phyloP scores from a whole-genome alignment of 2,329 filamentous ascomycete genomes.

The Diaporthe ampelina region DNA sequence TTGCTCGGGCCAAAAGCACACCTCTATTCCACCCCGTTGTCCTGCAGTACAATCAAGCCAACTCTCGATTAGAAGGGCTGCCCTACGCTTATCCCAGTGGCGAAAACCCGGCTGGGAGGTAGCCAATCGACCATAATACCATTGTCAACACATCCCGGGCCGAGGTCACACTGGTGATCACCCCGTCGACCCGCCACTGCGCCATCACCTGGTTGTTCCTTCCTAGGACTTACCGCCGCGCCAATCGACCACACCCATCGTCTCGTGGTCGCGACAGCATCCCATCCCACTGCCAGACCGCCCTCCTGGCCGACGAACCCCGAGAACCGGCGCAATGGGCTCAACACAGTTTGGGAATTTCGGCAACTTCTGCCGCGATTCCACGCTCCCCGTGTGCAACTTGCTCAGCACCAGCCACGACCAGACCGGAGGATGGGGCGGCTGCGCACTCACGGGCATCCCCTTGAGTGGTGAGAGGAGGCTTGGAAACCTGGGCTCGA shows the following conservation, averaged over 20 bases:
- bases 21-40: slow-evolving; percentile 3
- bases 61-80: not conserved
- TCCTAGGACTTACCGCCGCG: not conserved
- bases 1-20: slow-evolving; percentile 17
- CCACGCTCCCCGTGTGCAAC: slow-evolving; percentile 88
- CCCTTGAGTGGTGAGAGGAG: slow-evolving; percentile 73
- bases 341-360: slow-evolving; percentile 75
- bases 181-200: not conserved
- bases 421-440: slow-evolving; percentile 72
- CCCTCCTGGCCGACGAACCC: not conserved
- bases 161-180: slow-evolving; percentile 4
- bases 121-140: slow-evolving; percentile 13
- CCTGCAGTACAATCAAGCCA: slow-evolving; percentile 9
- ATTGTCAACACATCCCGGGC: not conserved
- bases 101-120: slow-evolving; percentile 1
- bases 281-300: slow-evolving; percentile 20
- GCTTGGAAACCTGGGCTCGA: slow-evolving; percentile 92
- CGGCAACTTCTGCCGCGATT: slow-evolving; percentile 83
- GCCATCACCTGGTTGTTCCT: not conserved
- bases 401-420: slow-evolving; percentile 74
- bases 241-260: not conserved
- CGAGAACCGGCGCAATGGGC: slow-evolving; percentile 56
- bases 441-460: slow-evolving; percentile 84
- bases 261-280: slow-evolving; percentile 4
- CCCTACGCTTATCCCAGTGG: not conserved